These are phyloP conservation scores for Paraphoma sp. DNA, from an alignment of 2,329 filamentous ascomycete genomes.

Conservation along the genomic window DNA sequence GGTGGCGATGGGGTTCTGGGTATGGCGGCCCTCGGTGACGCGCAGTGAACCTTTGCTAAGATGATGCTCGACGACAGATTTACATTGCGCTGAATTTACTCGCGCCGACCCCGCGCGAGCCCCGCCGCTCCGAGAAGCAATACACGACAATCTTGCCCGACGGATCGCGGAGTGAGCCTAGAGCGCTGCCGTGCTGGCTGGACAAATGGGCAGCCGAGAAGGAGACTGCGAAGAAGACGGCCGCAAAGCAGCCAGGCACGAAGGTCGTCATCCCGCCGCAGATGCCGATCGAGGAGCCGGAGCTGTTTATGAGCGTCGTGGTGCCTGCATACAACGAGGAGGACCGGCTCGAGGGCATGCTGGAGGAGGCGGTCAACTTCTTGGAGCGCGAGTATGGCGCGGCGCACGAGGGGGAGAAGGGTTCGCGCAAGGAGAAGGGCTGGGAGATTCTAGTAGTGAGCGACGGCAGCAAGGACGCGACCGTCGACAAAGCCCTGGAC, in stretches of 20 bases:
- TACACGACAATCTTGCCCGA: slow-evolving; percentile 78
- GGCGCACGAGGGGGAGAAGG: slow-evolving; percentile 50
- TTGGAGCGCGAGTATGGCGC: slow-evolving; percentile 78
- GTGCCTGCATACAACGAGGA: slow-evolving; percentile 97
- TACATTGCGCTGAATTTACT: slow-evolving; percentile 75
- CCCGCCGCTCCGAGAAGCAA: slow-evolving; percentile 79
- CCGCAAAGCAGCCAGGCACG: slow-evolving; percentile 28
- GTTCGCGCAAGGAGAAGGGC: slow-evolving; percentile 76
- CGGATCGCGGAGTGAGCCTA: slow-evolving; percentile 61
- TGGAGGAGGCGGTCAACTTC: slow-evolving; percentile 89
- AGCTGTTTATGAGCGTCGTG: slow-evolving; percentile 88
- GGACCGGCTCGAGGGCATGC: slow-evolving; percentile 78
- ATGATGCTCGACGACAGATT: slow-evolving; percentile 52
- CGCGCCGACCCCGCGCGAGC: slow-evolving; percentile 79
- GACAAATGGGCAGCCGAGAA: slow-evolving; percentile 73
- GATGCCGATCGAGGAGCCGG: slow-evolving; percentile 72
- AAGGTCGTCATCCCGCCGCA: slow-evolving; percentile 37
- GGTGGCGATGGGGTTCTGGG: slow-evolving; percentile 37
- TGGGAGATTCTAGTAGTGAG: slow-evolving; percentile 95
- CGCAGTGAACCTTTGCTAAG: background rate
- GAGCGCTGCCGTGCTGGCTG: slow-evolving; percentile 83
- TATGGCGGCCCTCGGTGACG: slow-evolving; percentile 13
- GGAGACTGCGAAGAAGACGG: slow-evolving; percentile 47
- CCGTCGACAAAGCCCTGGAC: slow-evolving; percentile 77
- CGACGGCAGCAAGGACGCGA: slow-evolving; percentile 85